A percentile compares a stretch with the other conserved stretches of the same genome.
Evolutionary conservation across 2,329 filamentous ascomycete species (phyloP).

Genomic region (Hypomyces rosellus): DNA sequence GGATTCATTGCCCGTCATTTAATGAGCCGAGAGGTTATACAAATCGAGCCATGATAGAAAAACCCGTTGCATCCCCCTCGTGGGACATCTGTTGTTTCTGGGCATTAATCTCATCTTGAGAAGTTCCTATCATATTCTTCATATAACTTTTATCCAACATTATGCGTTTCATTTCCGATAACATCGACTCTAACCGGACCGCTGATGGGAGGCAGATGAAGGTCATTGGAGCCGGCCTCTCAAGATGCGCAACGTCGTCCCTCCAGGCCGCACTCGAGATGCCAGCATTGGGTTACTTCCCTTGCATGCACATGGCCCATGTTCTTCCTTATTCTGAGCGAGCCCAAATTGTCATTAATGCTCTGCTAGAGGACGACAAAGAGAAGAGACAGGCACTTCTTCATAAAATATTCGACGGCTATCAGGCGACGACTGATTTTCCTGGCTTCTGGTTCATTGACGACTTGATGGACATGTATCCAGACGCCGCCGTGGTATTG

Average conservation of each 20-base stretch:
- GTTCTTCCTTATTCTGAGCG: conserved; percentile 20
- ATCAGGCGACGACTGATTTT: conserved; percentile 23
- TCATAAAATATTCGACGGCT: conserved; percentile 24
- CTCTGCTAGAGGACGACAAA: conserved; percentile 23
- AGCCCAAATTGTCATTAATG: conserved; percentile 19
- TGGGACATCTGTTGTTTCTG: no score
- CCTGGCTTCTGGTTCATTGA: conserved; percentile 27
- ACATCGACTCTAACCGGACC: conserved; percentile 12
- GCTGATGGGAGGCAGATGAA: conserved; percentile 15
- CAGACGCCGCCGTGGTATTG: conserved; percentile 26
- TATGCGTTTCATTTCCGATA: conserved; percentile 18
- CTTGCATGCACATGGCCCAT: conserved; percentile 30
- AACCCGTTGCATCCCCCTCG: no score
- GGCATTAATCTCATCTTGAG: no score
- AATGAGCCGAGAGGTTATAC: no score
- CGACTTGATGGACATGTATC: conserved; percentile 34
- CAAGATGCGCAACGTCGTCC: conserved; percentile 30
- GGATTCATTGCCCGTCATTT: no score
- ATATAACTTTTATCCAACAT: not conserved
- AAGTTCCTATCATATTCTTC: not conserved
- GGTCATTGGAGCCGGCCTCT: conserved; percentile 26
- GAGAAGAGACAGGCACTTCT: conserved; percentile 24
- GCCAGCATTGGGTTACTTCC: conserved; percentile 19
- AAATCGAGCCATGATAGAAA: no score
- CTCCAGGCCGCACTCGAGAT: conserved; percentile 28